These are phyloP conservation scores for Hypoxylon sp. DNA, from an alignment of 2,329 filamentous ascomycete genomes.

Conservation along the genomic window DNA sequence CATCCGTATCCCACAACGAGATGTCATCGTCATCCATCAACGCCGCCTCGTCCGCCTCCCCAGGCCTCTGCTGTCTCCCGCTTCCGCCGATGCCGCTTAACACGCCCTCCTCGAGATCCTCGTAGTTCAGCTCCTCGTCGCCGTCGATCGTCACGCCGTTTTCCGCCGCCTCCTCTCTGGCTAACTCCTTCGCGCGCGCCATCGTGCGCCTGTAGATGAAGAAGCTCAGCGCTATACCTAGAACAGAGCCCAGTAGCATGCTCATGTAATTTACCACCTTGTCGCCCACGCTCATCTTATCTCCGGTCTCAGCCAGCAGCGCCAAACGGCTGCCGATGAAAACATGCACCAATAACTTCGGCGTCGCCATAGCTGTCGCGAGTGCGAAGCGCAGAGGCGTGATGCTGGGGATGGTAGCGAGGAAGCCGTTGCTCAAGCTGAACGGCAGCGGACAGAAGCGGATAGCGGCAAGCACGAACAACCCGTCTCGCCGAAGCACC, in stretches of 20 bases:
- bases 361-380: slow-evolving; percentile 84
- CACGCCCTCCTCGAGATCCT: slow-evolving; percentile 62
- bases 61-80: slow-evolving; percentile 54
- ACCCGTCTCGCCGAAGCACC: slow-evolving; percentile 89
- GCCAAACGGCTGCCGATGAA: slow-evolving; percentile 92
- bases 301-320: slow-evolving; percentile 84
- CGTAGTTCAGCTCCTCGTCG: slow-evolving; percentile 55
- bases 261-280: slow-evolving; percentile 87
- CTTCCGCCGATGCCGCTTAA: slow-evolving; percentile 49
- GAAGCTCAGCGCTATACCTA: slow-evolving; percentile 83
- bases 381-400: slow-evolving; percentile 80
- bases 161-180: slow-evolving; percentile 61
- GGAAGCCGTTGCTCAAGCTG: slow-evolving; percentile 91
- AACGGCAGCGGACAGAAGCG: slow-evolving; percentile 94
- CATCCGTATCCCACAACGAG: slow-evolving; percentile 67
- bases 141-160: slow-evolving; percentile 53
- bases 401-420: slow-evolving; percentile 93
- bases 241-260: slow-evolving; percentile 78
- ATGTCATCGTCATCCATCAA: slow-evolving; percentile 73
- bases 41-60: slow-evolving; percentile 67
- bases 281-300: slow-evolving; percentile 83
- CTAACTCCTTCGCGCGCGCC: slow-evolving; percentile 72
- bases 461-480: slow-evolving; percentile 92
- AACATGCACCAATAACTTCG: slow-evolving; percentile 91
- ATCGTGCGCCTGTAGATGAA: slow-evolving; percentile 85